Base-by-base conservation (phyloP, 208 protist genomes). In the Acanthamoeba lenticulata region DNA sequence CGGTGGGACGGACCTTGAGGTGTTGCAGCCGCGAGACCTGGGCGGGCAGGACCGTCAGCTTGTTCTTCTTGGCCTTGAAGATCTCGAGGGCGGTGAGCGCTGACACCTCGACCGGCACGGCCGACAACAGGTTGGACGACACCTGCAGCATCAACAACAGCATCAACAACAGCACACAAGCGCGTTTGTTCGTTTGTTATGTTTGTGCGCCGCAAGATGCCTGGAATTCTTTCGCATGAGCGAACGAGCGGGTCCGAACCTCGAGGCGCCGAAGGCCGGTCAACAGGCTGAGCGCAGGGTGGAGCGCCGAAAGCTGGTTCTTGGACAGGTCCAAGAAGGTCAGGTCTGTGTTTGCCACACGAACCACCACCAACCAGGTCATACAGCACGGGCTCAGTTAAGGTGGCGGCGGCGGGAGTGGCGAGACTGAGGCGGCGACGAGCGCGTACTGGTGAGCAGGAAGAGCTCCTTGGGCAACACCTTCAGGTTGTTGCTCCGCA, bases 31-130 rank as follows among this genome's bases (percentile, higher is more conserved):
- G 72, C 2, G 72, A 83, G 27, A 83, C 72, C 32, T 83, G 72
- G 24, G 72, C 0, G 72, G 72, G 72, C 24, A 83, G 72, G 27
- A 83, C 72, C 6, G 72, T n/a, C 4, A 83, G 29, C 40, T 83
- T 83, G 72, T 83, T 83, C 21, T 83, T 83, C 72, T 83, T 83
- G 40, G 72, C 72, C 32, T 83, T 83, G 72, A 83, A 83, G 13
- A 83, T 83, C 21, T 83, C 72, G 42, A 83, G 72, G 6, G 72
- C 72, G 17, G 72, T 52, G 38, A 83, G 40, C 19, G 72, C 72
- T 2, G 72, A 83, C 7, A 83, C 72, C 29, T 83, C 72, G 5
- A 83, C 40, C 38, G 72, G 72, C 5, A 83, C 49, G 0, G 72
- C 6, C 27, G 42, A 32, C n/a, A 83, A n/a, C 0, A 83, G 72